phyloP scores from a whole-genome alignment of 192 early-diverging fungal genomes.

The Linnemannia schmuckeri region DNA sequence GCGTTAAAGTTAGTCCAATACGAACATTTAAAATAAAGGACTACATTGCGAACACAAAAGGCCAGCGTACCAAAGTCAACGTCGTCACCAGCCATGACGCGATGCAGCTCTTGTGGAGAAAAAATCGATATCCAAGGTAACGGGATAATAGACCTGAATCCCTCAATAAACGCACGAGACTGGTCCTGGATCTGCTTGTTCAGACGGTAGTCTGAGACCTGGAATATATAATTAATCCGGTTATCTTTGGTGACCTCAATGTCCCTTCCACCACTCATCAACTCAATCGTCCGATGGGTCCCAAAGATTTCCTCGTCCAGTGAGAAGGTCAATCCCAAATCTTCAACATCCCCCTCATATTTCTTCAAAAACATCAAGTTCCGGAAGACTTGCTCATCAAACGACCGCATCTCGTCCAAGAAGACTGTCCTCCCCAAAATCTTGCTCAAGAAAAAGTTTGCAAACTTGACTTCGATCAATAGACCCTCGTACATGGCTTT shows the following conservation, averaged over 20 bases:
- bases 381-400: slow-evolving; percentile 66
- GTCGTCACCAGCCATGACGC: slow-evolving; percentile 73
- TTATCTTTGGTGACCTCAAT: slow-evolving; percentile 66
- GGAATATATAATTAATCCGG: slow-evolving; percentile 75
- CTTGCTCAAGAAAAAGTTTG: slow-evolving; percentile 69
- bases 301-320: slow-evolving; percentile 73
- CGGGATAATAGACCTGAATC: slow-evolving; percentile 77
- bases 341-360: slow-evolving; percentile 74
- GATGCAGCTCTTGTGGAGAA: slow-evolving; percentile 88
- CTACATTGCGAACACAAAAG: not conserved
- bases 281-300: slow-evolving; percentile 47
- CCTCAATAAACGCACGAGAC: slow-evolving; percentile 79
- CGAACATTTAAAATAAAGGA: not conserved
- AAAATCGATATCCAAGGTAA: slow-evolving; percentile 89
- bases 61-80: slow-evolving; percentile 66
- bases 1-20: slow-evolving; percentile 35
- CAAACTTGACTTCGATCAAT: slow-evolving; percentile 72
- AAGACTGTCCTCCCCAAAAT: slow-evolving; percentile 68
- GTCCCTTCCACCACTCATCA: slow-evolving; percentile 44
- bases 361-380: slow-evolving; percentile 71
- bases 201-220: slow-evolving; percentile 82
- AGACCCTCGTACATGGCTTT: slow-evolving; percentile 76
- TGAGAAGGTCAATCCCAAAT: slow-evolving; percentile 73
- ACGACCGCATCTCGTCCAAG: slow-evolving; percentile 69
- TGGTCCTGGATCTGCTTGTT: slow-evolving; percentile 78